phyloP scores from a whole-genome alignment of 176 grass and related monocot genomes.

The Typha latifolia region DNA sequence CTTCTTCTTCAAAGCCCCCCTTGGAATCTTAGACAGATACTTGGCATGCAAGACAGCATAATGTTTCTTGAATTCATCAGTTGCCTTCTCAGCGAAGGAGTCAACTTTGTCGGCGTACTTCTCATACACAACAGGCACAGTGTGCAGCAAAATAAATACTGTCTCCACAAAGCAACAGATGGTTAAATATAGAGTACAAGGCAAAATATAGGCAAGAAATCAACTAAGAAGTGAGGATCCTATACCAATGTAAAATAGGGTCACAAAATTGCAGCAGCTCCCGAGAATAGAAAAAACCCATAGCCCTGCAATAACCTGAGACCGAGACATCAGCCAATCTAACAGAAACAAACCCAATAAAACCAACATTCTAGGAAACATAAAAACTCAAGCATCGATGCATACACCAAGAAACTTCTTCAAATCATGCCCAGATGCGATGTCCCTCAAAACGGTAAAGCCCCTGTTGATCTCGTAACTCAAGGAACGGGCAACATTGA shows the following conservation, averaged over 20 bases:
- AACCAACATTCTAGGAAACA: too few species aligned
- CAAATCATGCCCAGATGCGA: conserved; percentile 58
- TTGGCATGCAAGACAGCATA: conserved; percentile 66
- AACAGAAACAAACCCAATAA: too few species aligned
- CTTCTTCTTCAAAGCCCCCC: conserved; percentile 60
- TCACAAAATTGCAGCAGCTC: conserved; percentile 85
- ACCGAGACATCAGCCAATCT: neutral
- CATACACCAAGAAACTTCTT: conserved; percentile 87
- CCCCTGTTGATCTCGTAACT: conserved; percentile 78
- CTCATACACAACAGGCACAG: conserved; percentile 78
- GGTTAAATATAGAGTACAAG: neutral
- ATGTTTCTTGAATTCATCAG: conserved; percentile 58
- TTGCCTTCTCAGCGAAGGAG: conserved; percentile 63
- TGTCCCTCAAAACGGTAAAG: conserved; percentile 63
- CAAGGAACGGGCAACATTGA: conserved; percentile 56
- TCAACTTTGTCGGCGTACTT: conserved; percentile 88
- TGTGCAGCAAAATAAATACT: conserved; percentile 82
- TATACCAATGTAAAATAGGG: conserved; percentile 78
- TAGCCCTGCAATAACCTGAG: conserved; percentile 63
- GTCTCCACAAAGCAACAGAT: neutral
- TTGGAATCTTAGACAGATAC: conserved; percentile 80
- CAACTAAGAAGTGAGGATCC: too few species aligned
- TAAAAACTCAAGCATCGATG: neutral
- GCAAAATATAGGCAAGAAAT: neutral
- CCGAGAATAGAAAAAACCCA: conserved; percentile 71